Evolutionary conservation across 1,284 basidiomycete species (phyloP).

Genomic region (Cryptococcus hybrid): DNA sequence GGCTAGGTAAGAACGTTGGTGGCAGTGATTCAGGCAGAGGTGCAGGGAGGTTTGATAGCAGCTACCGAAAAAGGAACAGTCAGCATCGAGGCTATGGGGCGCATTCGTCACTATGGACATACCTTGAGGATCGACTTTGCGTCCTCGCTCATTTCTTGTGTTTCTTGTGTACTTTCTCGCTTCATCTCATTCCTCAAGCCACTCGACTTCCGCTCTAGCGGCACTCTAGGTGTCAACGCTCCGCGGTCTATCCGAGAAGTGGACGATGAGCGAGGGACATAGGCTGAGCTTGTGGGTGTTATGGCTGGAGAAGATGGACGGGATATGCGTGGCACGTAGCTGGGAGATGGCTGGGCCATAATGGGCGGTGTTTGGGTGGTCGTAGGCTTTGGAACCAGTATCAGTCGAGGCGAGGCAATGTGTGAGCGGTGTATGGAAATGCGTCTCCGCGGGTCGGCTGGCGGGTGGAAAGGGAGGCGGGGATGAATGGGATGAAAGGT

Average conservation of each 20-base stretch:
- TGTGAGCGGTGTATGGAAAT: no score
- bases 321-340: background rate
- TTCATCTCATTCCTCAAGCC: slow-evolving; percentile 14
- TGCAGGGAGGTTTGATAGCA: slow-evolving; percentile 32
- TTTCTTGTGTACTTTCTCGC: background rate
- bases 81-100: background rate
- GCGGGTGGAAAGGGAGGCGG: no score
- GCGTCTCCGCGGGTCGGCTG: no score
- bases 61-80: slow-evolving; percentile 14
- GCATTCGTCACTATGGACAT: slow-evolving; percentile 6
- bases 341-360: background rate
- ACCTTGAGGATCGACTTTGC: slow-evolving; percentile 38
- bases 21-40: slow-evolving; percentile 34
- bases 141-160: background rate
- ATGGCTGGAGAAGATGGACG: background rate
- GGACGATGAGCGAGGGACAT: slow-evolving; percentile 16
- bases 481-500: no score
- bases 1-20: slow-evolving; percentile 28
- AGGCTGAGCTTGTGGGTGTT: slow-evolving; percentile 15
- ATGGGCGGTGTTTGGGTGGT: background rate
- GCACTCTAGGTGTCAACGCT: slow-evolving; percentile 2
- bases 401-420: background rate
- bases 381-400: background rate
- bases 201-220: slow-evolving; percentile 16
- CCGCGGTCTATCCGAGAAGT: slow-evolving; percentile 8